These are phyloP conservation scores for Rhipidocladum racemiflorum DNA, from an alignment of 176 grass and related monocot genomes.

Conservation along the genomic window DNA sequence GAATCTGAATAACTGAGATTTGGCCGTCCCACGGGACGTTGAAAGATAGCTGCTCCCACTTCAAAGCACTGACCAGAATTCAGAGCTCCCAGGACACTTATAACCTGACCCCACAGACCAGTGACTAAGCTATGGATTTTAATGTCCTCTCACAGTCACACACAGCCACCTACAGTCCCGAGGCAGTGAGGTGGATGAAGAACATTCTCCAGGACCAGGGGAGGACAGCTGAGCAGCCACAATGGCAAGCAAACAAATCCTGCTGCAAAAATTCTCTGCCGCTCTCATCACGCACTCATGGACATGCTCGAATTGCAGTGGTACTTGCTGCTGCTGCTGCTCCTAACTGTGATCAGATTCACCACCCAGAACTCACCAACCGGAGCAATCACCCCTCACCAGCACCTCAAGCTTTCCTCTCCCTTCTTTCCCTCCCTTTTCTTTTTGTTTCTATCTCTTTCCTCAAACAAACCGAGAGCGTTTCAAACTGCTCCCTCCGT, in stretches of 20 bases:
- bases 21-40: not conserved
- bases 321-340: not conserved
- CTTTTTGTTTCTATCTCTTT: not conserved
- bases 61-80: not conserved
- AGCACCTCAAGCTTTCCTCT: not conserved
- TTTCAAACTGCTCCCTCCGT: too few relatives aligned
- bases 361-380: constrained; percentile 46
- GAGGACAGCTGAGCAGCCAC: not conserved
- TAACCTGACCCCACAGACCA: not conserved
- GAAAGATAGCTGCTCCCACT: not conserved
- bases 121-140: not conserved
- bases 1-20: not conserved
- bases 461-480: not conserved
- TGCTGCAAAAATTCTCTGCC: not conserved
- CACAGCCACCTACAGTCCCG: not conserved
- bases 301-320: not conserved
- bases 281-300: not conserved
- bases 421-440: too few relatives aligned
- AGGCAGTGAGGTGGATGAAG: not conserved
- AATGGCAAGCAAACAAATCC: not conserved
- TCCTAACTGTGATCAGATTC: constrained; percentile 47
- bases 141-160: not conserved
- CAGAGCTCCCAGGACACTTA: not conserved
- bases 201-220: not conserved
- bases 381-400: not conserved